phyloP scores from a whole-genome alignment of 2,329 filamentous ascomycete species.

The Leptographium radiaticola region DNA sequence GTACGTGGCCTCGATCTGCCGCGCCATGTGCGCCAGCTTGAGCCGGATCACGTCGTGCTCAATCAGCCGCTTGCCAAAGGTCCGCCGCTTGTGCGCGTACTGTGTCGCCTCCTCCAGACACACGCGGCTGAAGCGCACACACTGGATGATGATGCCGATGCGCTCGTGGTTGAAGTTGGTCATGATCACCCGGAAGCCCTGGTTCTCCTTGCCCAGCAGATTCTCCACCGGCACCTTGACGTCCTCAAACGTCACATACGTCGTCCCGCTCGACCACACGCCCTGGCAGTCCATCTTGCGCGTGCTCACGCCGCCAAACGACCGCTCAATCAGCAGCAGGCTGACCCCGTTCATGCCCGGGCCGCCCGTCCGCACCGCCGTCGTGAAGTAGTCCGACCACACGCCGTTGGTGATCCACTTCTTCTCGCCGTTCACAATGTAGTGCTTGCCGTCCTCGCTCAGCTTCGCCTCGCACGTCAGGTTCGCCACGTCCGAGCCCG shows the following conservation, averaged over 20 bases:
- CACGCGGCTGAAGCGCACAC: slow-evolving; percentile 84
- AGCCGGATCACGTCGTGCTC: slow-evolving; percentile 94
- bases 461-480: slow-evolving; percentile 92
- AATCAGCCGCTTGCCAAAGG: slow-evolving; percentile 92
- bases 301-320: slow-evolving; percentile 73
- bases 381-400: slow-evolving; percentile 96
- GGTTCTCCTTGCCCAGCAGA: slow-evolving; percentile 92
- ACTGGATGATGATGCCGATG: slow-evolving; percentile 97
- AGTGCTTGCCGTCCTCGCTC: slow-evolving; percentile 91
- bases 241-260: slow-evolving; percentile 96
- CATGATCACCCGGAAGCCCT: slow-evolving; percentile 97
- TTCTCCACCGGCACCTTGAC: slow-evolving; percentile 99
- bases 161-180: slow-evolving; percentile 99
- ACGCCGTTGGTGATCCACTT: slow-evolving; percentile 99
- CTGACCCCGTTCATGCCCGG: slow-evolving; percentile 87
- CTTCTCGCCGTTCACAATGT: slow-evolving; percentile 99
- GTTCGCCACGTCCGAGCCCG: slow-evolving; percentile 90
- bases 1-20: slow-evolving; percentile 94
- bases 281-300: slow-evolving; percentile 97
- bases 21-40: slow-evolving; percentile 96
- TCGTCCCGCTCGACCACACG: slow-evolving; percentile 89
- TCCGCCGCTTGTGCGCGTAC: slow-evolving; percentile 93
- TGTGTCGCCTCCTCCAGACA: slow-evolving; percentile 95
- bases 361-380: slow-evolving; percentile 79
- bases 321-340: slow-evolving; percentile 83